A percentile compares a stretch with the other conserved stretches of the same genome.
Evolutionary conservation across 495 filamentous ascomycete species (phyloP).

Genomic region (Aspergillus sparsus): DNA sequence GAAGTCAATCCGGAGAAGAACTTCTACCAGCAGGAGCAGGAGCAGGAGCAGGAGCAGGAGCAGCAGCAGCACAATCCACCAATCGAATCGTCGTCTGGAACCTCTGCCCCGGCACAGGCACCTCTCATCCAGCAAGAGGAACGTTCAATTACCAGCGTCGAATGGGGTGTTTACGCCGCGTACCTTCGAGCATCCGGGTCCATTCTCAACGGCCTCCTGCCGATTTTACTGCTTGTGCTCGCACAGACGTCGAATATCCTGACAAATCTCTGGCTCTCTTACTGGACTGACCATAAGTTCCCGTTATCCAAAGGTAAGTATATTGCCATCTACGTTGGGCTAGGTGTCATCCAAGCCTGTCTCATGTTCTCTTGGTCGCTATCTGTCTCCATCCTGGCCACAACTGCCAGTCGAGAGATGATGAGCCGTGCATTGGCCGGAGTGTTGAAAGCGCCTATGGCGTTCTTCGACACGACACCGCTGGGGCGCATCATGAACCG

Average conservation of each 20-base stretch:
- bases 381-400: conserved; percentile 89
- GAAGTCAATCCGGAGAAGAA: no score
- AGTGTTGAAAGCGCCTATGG: conserved; percentile 98
- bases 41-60: no score
- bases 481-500: conserved; percentile 94
- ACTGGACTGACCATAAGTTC: conserved; percentile 79
- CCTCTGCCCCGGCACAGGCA: conserved; percentile 57
- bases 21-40: no score
- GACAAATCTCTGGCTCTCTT: conserved; percentile 88
- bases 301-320: conserved; percentile 72
- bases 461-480: conserved; percentile 96
- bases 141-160: conserved; percentile 66
- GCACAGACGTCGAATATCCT: conserved; percentile 79
- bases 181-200: conserved; percentile 86
- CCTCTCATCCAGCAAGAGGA: conserved; percentile 85
- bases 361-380: conserved; percentile 62
- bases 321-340: conserved; percentile 80
- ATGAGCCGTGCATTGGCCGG: conserved; percentile 16
- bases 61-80: no score
- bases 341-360: neutral
- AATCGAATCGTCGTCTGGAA: no score
- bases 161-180: conserved; percentile 84
- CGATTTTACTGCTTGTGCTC: conserved; percentile 66
- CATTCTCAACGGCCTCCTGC: conserved; percentile 56
- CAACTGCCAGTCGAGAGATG: conserved; percentile 94